Conservation (phyloP, 2,329 filamentous ascomycete species). For the Colletotrichum lini region DNA sequence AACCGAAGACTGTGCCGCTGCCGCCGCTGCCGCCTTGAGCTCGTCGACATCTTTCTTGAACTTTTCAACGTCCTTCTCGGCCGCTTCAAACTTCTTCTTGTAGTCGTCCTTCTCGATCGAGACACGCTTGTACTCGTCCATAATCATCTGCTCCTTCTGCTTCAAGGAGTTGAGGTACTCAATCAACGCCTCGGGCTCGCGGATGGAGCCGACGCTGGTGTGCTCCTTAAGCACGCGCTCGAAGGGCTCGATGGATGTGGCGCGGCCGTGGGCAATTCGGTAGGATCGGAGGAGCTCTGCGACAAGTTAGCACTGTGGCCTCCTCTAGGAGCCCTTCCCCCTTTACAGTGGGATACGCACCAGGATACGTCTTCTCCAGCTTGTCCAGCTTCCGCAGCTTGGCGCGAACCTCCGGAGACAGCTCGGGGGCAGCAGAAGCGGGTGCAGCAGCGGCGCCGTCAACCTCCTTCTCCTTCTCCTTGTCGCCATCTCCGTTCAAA, state of each 20-base stretch:
- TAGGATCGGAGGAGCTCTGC: conserved; percentile 92
- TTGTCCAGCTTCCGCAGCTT: conserved; percentile 91
- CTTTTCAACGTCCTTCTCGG: conserved; percentile 75
- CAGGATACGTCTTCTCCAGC: conserved; percentile 88
- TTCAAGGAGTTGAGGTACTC: conserved; percentile 93
- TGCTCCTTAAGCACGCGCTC: conserved; percentile 92
- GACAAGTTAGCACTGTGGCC: neutral
- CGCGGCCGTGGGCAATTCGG: conserved; percentile 88
- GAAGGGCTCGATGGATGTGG: conserved; percentile 91
- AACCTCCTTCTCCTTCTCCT: conserved; percentile 45
- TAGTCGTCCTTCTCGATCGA: conserved; percentile 84
- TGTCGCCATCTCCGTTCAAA: conserved; percentile 46
- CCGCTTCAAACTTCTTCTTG: conserved; percentile 82
- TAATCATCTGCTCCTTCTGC: conserved; percentile 90
- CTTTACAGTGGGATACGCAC: conserved; percentile 60
- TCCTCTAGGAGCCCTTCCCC: too few relatives aligned
- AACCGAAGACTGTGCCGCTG: conserved; percentile 49
- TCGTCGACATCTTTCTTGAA: conserved; percentile 71
- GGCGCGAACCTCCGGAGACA: conserved; percentile 81
- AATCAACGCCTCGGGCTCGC: conserved; percentile 84
- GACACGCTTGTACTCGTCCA: conserved; percentile 92
- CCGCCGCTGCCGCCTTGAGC: conserved; percentile 49
- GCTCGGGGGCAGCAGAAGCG: conserved; percentile 59
- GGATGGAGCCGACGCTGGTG: conserved; percentile 90
- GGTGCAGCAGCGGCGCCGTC: conserved; percentile 44